These are phyloP conservation scores for Colletotrichum filicis DNA, from an alignment of 2,329 filamentous ascomycete genomes.

Conservation along the genomic window DNA sequence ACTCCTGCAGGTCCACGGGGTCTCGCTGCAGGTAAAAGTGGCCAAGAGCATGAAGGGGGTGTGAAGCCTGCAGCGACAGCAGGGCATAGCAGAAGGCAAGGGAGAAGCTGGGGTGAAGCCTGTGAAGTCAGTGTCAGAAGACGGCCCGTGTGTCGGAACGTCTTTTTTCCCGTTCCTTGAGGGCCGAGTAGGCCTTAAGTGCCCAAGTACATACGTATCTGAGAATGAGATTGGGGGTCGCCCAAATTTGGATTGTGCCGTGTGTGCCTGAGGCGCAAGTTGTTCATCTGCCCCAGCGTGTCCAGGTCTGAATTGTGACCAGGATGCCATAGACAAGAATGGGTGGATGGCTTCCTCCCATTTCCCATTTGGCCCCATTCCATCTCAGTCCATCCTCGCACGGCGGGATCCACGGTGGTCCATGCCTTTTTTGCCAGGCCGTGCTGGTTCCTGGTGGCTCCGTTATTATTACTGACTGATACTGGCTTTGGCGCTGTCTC, in stretches of 20 bases:
- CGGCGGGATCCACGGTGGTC: conserved; percentile 2
- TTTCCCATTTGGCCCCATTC: conserved; percentile 20
- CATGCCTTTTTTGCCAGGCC: conserved; percentile 1
- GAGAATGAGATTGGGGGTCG: no score
- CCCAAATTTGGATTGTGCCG: neutral
- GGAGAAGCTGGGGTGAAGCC: conserved; percentile 13
- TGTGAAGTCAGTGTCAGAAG: conserved; percentile 8
- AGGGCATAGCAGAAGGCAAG: conserved; percentile 8
- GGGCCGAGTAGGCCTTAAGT: neutral
- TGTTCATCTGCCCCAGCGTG: neutral
- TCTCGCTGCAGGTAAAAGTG: conserved; percentile 19
- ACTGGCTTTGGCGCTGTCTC: neutral
- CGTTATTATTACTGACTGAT: neutral
- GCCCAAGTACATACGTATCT: no score
- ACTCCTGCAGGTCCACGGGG: conserved; percentile 29
- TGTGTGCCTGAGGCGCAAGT: neutral
- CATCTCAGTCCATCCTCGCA: conserved; percentile 6
- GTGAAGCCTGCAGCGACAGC: conserved; percentile 19
- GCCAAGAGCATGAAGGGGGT: conserved; percentile 4
- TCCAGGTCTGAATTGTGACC: neutral
- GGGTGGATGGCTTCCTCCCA: neutral
- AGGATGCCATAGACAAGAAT: neutral
- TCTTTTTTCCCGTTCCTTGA: conserved; percentile 11
- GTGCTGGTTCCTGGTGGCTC: conserved; percentile 3
- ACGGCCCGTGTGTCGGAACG: conserved; percentile 11